These are phyloP conservation scores for Xerophyta viscosa DNA, from an alignment of 106 monocot genomes.

Conservation along the genomic window DNA sequence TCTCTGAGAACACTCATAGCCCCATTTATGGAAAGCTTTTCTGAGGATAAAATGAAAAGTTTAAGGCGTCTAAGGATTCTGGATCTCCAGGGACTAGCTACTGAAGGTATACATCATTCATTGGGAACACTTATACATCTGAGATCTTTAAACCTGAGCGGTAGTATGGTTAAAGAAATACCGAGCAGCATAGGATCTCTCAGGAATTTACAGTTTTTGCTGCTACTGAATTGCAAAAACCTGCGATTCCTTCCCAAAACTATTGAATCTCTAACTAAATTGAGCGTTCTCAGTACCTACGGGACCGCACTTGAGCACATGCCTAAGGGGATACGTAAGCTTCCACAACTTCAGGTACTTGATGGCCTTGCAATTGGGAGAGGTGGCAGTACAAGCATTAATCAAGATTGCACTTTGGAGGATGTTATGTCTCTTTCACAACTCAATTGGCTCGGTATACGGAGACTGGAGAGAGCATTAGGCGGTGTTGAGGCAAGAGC, in stretches of 20 bases:
- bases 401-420: slow-evolving; percentile 6
- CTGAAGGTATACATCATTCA: slow-evolving; percentile 20
- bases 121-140: slow-evolving; percentile 20
- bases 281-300: slow-evolving; percentile 8
- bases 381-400: neutral
- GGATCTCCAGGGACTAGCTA: slow-evolving; percentile 9
- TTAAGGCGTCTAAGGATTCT: slow-evolving; percentile 20
- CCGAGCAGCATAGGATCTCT: slow-evolving; percentile 27
- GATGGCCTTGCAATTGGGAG: slow-evolving; percentile 6
- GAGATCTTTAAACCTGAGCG: slow-evolving; percentile 24
- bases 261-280: slow-evolving; percentile 9
- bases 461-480: slow-evolving; percentile 12
- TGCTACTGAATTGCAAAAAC: slow-evolving; percentile 12
- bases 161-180: slow-evolving; percentile 8
- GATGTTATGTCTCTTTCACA: neutral
- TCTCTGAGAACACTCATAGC: too few relatives aligned
- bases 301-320: slow-evolving; percentile 7
- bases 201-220: slow-evolving; percentile 16
- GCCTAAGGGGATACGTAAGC: slow-evolving; percentile 21
- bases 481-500: neutral
- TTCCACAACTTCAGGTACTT: slow-evolving; percentile 11
- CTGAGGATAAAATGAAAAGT: slow-evolving; percentile 6
- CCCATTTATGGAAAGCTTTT: neutral
- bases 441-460: neutral
- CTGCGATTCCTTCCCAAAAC: slow-evolving; percentile 14